phyloP scores from a whole-genome alignment of 345 rosid genomes.

The Brassica juncea region DNA sequence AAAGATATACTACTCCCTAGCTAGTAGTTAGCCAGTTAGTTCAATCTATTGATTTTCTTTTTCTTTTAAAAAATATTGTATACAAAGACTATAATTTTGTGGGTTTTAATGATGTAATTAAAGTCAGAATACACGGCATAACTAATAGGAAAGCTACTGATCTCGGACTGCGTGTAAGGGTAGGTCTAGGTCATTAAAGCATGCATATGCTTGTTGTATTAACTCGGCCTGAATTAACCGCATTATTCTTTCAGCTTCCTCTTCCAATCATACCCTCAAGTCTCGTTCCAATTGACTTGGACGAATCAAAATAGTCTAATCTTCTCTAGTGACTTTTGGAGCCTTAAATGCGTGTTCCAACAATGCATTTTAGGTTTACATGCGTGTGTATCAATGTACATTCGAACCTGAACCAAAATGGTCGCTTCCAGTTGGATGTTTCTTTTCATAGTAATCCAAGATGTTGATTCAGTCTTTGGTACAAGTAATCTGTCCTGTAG shows the following conservation, averaged over 20 bases:
- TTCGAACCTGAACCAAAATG: conserved; percentile 13
- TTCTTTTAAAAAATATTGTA: neutral
- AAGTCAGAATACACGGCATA: conserved; percentile 28
- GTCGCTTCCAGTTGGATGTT: conserved; percentile 25
- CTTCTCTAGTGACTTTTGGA: neutral
- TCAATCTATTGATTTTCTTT: neutral
- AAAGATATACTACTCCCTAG: conserved; percentile 18
- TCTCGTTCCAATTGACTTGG: conserved; percentile 22
- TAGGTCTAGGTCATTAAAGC: conserved; percentile 43
- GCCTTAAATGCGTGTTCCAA: conserved; percentile 23
- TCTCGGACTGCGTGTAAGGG: conserved; percentile 42
- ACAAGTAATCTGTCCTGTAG: conserved; percentile 12
- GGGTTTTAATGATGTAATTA: conserved; percentile 26
- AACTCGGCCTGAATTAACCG: conserved; percentile 31
- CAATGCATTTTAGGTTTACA: conserved; percentile 15
- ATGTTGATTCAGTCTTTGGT: neutral
- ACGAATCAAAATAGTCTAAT: conserved; percentile 17
- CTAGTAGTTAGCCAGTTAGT: conserved; percentile 12
- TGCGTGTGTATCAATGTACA: conserved; percentile 19
- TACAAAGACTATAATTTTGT: neutral
- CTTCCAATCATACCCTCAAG: conserved; percentile 16
- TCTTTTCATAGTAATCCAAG: conserved; percentile 24
- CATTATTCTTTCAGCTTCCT: conserved; percentile 13
- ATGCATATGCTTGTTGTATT: conserved; percentile 36
- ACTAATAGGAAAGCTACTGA: conserved; percentile 41